phyloP scores from a whole-genome alignment of 345 rosid genomes.

The Iberis pinnata region DNA sequence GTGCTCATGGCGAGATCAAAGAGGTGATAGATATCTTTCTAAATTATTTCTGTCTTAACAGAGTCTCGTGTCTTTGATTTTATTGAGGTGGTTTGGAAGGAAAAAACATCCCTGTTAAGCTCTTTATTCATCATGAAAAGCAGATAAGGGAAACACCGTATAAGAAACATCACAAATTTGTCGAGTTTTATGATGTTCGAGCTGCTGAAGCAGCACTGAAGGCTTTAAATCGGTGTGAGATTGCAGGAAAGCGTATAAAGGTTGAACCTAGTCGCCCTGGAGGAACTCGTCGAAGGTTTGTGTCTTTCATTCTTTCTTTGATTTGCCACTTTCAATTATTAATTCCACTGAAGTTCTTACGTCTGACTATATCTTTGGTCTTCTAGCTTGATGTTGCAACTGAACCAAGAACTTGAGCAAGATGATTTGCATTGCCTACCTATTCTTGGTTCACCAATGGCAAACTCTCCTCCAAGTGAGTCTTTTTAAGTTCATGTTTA shows the following conservation, averaged over 20 bases:
- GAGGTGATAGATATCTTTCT: constrained; percentile 42
- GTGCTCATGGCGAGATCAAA: constrained; percentile 75
- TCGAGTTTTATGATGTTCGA: constrained; percentile 77
- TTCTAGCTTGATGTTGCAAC: constrained; percentile 58
- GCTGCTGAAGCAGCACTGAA: constrained; percentile 76
- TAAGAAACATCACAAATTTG: constrained; percentile 74
- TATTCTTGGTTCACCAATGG: constrained; percentile 57
- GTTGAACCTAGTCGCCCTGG: constrained; percentile 92
- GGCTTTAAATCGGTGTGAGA: constrained; percentile 67
- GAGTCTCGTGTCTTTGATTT: neutral
- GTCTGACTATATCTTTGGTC: constrained; percentile 17
- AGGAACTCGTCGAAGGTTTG: constrained; percentile 64
- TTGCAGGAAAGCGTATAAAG: constrained; percentile 78
- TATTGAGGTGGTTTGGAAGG: constrained; percentile 1
- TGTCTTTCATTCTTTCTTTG: constrained; percentile 8
- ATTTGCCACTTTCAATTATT: neutral
- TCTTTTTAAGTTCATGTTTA: constrained; percentile 1
- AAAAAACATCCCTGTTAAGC: neutral
- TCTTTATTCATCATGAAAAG: constrained; percentile 12
- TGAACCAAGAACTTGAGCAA: constrained; percentile 57
- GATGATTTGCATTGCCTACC: constrained; percentile 52
- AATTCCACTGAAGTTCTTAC: neutral
- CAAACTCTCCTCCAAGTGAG: constrained; percentile 43
- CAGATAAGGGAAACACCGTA: constrained; percentile 89
- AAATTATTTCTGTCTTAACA: neutral